Conservation (phyloP, 305 asterid species). For the Fraxinus paxiana region DNA sequence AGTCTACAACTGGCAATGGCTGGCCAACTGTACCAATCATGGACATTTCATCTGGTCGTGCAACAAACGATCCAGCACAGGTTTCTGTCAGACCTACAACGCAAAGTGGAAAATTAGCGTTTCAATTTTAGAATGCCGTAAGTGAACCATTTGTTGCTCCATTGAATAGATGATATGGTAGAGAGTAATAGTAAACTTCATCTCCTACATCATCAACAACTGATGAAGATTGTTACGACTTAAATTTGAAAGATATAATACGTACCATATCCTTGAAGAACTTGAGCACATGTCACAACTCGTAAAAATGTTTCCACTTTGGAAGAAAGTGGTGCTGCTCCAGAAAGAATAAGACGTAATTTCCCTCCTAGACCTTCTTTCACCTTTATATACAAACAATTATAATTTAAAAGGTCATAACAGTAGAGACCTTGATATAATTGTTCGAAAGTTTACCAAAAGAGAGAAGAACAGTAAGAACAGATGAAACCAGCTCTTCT, state of each 20-base stretch:
- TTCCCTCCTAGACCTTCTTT: conserved; percentile 84
- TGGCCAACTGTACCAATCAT: conserved; percentile 88
- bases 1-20: conserved; percentile 70
- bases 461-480: neutral
- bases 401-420: conserved; percentile 3
- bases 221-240: neutral
- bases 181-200: neutral
- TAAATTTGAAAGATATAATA: neutral
- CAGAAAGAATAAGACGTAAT: conserved; percentile 70
- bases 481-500: neutral
- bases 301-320: conserved; percentile 71
- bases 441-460: neutral
- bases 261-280: conserved; percentile 87
- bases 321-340: conserved; percentile 90
- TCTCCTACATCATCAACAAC: neutral
- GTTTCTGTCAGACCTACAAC: conserved; percentile 81
- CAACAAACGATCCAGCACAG: conserved; percentile 82
- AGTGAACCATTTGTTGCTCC: neutral
- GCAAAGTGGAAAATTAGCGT: neutral
- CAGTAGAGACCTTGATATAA: neutral
- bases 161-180: neutral
- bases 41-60: conserved; percentile 58
- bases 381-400: conserved; percentile 31
- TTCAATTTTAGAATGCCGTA: neutral
- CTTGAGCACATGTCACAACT: conserved; percentile 75